phyloP scores from a whole-genome alignment of 2,329 filamentous ascomycete genomes.

The Claviceps sp. region DNA sequence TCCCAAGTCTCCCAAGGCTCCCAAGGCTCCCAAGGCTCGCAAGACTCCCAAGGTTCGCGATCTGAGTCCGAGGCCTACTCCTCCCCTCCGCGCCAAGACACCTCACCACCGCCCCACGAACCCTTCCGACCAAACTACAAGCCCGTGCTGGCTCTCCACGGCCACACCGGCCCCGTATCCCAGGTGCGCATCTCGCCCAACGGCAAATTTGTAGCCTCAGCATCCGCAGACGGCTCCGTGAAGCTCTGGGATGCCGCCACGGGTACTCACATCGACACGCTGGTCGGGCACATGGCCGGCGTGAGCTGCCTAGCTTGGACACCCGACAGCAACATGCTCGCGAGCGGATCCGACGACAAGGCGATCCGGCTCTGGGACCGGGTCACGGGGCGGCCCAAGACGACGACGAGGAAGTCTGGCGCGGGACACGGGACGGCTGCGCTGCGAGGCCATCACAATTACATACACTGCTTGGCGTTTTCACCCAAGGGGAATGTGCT shows the following conservation, averaged over 20 bases:
- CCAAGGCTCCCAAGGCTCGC: conserved; percentile 10
- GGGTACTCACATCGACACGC: conserved; percentile 69
- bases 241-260: conserved; percentile 80
- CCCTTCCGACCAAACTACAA: conserved; percentile 52
- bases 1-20: conserved; percentile 4
- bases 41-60: no score
- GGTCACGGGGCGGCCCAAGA: conserved; percentile 43
- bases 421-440: conserved; percentile 34
- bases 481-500: conserved; percentile 98
- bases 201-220: conserved; percentile 77
- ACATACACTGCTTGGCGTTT: conserved; percentile 87
- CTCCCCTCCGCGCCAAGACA: conserved; percentile 12
- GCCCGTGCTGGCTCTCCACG: conserved; percentile 56
- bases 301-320: conserved; percentile 91
- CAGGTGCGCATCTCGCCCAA: conserved; percentile 86
- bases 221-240: conserved; percentile 77
- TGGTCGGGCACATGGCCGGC: conserved; percentile 87
- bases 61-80: conserved; percentile 6
- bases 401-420: conserved; percentile 25
- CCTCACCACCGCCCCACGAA: conserved; percentile 26
- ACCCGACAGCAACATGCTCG: conserved; percentile 74
- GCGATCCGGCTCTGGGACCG: conserved; percentile 85
- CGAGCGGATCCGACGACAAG: conserved; percentile 92
- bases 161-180: conserved; percentile 68
- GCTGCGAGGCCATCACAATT: conserved; percentile 84